Evolutionary conservation across 768 basidiomycete genomes (phyloP), one percentile per base, ranked within the genome.

Genomic region (Podaxis carcinomalis): DNA sequence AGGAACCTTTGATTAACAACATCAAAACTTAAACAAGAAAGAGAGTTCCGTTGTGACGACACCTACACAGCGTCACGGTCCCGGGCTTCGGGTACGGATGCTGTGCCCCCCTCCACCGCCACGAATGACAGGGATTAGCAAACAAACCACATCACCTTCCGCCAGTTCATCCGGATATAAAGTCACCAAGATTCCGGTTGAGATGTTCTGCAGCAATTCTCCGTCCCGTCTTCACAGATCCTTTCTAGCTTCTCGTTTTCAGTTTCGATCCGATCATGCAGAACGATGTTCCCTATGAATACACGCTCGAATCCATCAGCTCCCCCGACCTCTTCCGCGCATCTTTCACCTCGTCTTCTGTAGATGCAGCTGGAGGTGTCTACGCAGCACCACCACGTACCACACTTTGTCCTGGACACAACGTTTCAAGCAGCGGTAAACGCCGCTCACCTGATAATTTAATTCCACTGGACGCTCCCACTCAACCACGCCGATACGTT

Each of bases 381-480:
- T 61, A 61, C 14, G 52, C 59, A 7, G 53, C 52, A 14, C 27
- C 52, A 14, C 27, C 42, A 16, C 59, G n/a, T 21, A 1, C 49
- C 32, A 39, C 44, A 37, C 44, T 19, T 25, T 61, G 32, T 19
- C 59, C 59, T n/a, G 59, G 59, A 3, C 35, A 36, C 32, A 32
- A 46, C 5, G 35, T 57, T 14, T n/a, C 84, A 25, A 19, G 23
- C 47, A 68, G 66, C 23, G 66, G 87, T 59, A 85, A 83, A 71
- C 87, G 88, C 72, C 75, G 86, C 44, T 83, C 82, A 3, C 87
- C 90, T 2, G 82, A 82, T 35, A 68, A 79, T 2, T 80, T 92
- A 21, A 82, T 94, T 23, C 80, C 87, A 21, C 69, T 87, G 66
- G 85, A 89, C 56, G 93, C 93, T 1, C 93, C 93, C 0, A 92